Evolutionary conservation across 306 rosid species (phyloP).

Genomic region (Sphenostylis stenocarpa): DNA sequence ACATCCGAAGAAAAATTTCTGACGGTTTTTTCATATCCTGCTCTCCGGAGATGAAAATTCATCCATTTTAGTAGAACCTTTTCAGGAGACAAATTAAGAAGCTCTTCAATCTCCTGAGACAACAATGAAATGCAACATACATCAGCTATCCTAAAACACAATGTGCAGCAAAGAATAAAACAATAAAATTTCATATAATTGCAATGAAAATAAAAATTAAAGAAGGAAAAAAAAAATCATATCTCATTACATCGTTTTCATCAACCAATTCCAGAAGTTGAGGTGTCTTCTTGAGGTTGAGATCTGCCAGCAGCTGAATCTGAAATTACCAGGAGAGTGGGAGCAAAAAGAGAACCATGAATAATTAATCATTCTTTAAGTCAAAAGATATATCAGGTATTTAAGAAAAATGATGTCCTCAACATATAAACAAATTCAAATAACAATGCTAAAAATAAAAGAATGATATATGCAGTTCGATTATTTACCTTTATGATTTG

Average conservation of each 20-base stretch:
- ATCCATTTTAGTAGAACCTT: slow-evolving; percentile 91
- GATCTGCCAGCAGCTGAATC: slow-evolving; percentile 97
- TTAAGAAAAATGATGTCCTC: background rate
- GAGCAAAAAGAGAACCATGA: slow-evolving; percentile 22
- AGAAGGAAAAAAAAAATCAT: background rate
- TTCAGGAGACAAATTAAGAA: slow-evolving; percentile 87
- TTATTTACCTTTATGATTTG: slow-evolving; percentile 89
- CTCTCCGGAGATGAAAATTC: slow-evolving; percentile 93
- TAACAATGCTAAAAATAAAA: slow-evolving; percentile 1
- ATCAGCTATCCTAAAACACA: slow-evolving; percentile 16
- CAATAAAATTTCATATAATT: background rate
- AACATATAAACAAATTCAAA: slow-evolving; percentile 13
- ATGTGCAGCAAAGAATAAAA: background rate
- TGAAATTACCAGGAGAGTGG: slow-evolving; percentile 42
- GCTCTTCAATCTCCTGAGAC: slow-evolving; percentile 93
- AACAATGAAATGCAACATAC: slow-evolving; percentile 22
- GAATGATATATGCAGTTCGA: slow-evolving; percentile 28
- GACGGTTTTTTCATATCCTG: slow-evolving; percentile 79
- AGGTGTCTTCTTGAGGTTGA: slow-evolving; percentile 93
- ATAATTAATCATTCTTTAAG: slow-evolving; percentile 17
- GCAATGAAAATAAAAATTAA: background rate
- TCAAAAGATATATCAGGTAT: slow-evolving; percentile 11
- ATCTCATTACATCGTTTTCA: slow-evolving; percentile 62
- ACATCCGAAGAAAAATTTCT: slow-evolving; percentile 83
- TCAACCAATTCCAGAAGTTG: slow-evolving; percentile 94